Conservation (phyloP, 345 rosid species). For the Dimocarpus longan region DNA sequence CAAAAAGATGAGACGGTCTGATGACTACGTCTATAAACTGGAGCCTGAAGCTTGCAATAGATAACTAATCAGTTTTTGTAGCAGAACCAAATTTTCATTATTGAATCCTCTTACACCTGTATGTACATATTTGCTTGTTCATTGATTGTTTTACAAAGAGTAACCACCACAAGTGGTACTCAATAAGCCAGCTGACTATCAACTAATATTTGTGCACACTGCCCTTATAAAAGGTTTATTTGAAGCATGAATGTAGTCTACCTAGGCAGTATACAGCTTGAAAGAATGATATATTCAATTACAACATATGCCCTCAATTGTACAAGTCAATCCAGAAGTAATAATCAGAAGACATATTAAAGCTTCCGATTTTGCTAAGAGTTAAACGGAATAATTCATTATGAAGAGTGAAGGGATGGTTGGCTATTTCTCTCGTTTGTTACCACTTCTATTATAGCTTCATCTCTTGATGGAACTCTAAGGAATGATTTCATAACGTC, state of each 20-base stretch:
- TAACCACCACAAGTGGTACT: neutral
- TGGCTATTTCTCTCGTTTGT: constrained; percentile 52
- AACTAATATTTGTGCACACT: neutral
- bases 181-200: constrained; percentile 1
- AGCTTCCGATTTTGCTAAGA: neutral
- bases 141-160: neutral
- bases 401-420: constrained; percentile 48
- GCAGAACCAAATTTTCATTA: constrained; percentile 5
- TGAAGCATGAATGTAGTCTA: constrained; percentile 12
- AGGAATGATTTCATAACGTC: constrained; percentile 79
- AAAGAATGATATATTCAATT: constrained; percentile 37
- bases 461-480: constrained; percentile 84
- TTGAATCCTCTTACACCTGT: neutral
- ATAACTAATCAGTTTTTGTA: neutral
- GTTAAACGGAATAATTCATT: constrained; percentile 1
- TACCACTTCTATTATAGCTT: constrained; percentile 51
- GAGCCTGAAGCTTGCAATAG: neutral
- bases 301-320: constrained; percentile 26
- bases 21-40: neutral
- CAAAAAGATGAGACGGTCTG: neutral
- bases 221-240: constrained; percentile 8
- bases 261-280: constrained; percentile 16
- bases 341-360: constrained; percentile 15
- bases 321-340: constrained; percentile 23
- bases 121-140: constrained; percentile 10